phyloP scores from a whole-genome alignment of 2,329 filamentous ascomycete genomes.

The Exophiala dermatitidis region DNA sequence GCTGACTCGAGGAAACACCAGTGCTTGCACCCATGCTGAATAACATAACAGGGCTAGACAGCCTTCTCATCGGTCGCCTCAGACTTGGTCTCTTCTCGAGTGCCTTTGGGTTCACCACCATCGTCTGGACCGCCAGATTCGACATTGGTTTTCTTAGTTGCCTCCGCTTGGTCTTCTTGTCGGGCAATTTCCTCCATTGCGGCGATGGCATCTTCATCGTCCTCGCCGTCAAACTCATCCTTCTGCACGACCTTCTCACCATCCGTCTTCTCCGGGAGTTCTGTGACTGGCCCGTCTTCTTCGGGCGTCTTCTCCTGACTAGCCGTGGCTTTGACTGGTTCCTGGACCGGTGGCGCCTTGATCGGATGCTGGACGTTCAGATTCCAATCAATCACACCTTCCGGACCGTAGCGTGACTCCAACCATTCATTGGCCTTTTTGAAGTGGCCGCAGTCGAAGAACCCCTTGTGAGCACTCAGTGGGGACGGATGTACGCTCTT shows the following conservation, averaged over 20 bases:
- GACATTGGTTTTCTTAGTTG: neutral
- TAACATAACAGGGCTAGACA: too few relatives aligned
- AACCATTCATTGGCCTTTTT: slow-evolving; percentile 81
- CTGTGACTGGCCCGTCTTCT: slow-evolving; percentile 14
- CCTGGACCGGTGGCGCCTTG: slow-evolving; percentile 9
- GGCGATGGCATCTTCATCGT: slow-evolving; percentile 38
- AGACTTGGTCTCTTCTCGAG: too few relatives aligned
- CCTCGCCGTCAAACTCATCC: slow-evolving; percentile 32
- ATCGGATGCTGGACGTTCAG: slow-evolving; percentile 37
- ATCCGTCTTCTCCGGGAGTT: slow-evolving; percentile 28
- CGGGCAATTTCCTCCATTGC: slow-evolving; percentile 36
- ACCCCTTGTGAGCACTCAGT: slow-evolving; percentile 75
- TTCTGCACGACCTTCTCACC: slow-evolving; percentile 15
- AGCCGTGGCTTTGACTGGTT: slow-evolving; percentile 15
- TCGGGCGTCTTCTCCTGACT: slow-evolving; percentile 10
- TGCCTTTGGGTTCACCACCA: too few relatives aligned
- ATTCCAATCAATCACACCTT: slow-evolving; percentile 79
- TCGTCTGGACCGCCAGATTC: neutral
- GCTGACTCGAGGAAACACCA: too few relatives aligned
- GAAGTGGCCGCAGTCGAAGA: slow-evolving; percentile 77
- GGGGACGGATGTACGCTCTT: slow-evolving; percentile 88
- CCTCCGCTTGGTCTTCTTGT: slow-evolving; percentile 12
- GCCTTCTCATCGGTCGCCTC: too few relatives aligned
- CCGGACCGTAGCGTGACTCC: slow-evolving; percentile 65
- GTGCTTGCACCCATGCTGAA: too few relatives aligned